Base-by-base conservation (phyloP, 2,329 filamentous ascomycete genomes). In the Phaeophleospora eucalypticola region DNA sequence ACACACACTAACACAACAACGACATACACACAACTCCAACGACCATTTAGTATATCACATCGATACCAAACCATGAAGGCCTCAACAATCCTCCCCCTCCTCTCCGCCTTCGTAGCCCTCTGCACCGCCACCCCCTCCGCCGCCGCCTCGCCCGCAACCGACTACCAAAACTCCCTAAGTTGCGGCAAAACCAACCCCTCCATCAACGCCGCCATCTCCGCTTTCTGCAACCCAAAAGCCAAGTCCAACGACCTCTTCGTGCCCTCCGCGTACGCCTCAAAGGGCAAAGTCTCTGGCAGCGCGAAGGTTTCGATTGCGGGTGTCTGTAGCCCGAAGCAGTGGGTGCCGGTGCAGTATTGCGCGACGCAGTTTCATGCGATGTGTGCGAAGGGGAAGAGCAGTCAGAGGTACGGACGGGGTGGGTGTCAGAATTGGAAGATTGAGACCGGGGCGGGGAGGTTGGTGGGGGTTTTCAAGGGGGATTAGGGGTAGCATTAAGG, bases 271-370 rank as follows among this genome's bases (percentile, higher is more conserved):
- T 57, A 48, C 42, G 45, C 56, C 7, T 9, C 24, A 21, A 20
- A 39, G 9, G 58, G 58, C n/a, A 37, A 38, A 1, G 43, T 42
- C 20, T 39, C 49, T 14, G 54, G 54, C 10, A 17, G 18, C 12
- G 32, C 37, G 4, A 34, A 43, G 16, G 51, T 49, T 20, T 48
- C 43, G 20, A 53, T 61, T 33, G 44, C 36, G 2, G 56, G 53
- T 14, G 41, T 44, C 9, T 61, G 58, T 42, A 17, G 8, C 14
- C 53, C 58, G 18, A 29, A 44, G 27, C 49, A 56, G 36, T 61
- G 54, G 52, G 43, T 61, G 3, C 57, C 58, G 6, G 24, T 38
- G 21, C 46, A 55, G 39, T 60, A 51, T 43, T 61, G 58, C 36
- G 16, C 36, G 18, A 34, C 53, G 27, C 58, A 61, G 46, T 55